Evolutionary conservation across 768 basidiomycete species (phyloP).

Genomic region (Boletus reticulatus): DNA sequence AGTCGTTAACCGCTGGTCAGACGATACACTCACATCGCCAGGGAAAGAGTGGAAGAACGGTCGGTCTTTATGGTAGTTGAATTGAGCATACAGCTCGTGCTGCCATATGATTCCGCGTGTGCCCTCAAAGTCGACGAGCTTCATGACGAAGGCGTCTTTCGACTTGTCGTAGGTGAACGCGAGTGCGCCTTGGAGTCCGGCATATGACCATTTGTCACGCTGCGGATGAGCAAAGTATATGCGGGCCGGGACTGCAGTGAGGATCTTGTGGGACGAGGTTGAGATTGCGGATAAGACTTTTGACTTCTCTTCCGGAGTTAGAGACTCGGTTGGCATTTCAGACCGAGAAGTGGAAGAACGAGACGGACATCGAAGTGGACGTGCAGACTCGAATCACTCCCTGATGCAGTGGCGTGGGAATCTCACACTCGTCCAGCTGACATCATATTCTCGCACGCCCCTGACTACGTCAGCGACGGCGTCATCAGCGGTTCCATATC

Average conservation of each 20-base stretch:
- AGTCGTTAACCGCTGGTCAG: neutral
- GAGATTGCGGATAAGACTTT: slow-evolving; percentile 68
- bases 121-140: slow-evolving; percentile 80
- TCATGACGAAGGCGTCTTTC: slow-evolving; percentile 59
- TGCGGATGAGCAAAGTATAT: slow-evolving; percentile 89
- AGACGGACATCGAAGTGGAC: no score
- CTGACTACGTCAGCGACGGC: no score
- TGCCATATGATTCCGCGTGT: slow-evolving; percentile 91
- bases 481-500: no score
- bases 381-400: neutral
- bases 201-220: slow-evolving; percentile 77
- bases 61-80: slow-evolving; percentile 81
- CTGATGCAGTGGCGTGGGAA: slow-evolving; percentile 12
- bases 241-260: slow-evolving; percentile 77
- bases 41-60: slow-evolving; percentile 91
- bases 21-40: slow-evolving; percentile 72
- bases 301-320: slow-evolving; percentile 73
- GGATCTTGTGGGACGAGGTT: slow-evolving; percentile 63
- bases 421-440: no score
- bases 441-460: no score
- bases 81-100: slow-evolving; percentile 82
- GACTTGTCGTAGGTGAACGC: slow-evolving; percentile 64
- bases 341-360: no score
- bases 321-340: slow-evolving; percentile 70
- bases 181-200: slow-evolving; percentile 84